Evolutionary conservation across 2,329 filamentous ascomycete genomes (phyloP).

Genomic region (Gnomoniopsis smithogilvyi): DNA sequence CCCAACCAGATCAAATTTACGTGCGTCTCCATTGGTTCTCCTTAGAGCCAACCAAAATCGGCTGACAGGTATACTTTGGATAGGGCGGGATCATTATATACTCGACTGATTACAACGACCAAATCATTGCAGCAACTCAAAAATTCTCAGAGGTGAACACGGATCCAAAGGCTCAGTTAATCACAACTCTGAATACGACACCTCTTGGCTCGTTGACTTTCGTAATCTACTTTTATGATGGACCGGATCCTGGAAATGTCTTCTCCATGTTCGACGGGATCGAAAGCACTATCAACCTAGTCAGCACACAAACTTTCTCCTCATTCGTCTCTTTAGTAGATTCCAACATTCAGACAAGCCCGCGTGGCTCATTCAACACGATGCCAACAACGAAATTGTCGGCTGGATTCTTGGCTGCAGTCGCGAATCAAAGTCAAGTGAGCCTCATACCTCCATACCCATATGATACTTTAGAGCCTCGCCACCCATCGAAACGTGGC

Average conservation of each 20-base stretch:
- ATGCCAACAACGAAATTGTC: slow-evolving; percentile 26
- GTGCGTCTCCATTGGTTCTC: slow-evolving; percentile 1
- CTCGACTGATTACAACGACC: slow-evolving; percentile 12
- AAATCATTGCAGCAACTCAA: slow-evolving; percentile 25
- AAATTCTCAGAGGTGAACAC: slow-evolving; percentile 23
- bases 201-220: slow-evolving; percentile 12
- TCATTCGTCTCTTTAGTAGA: slow-evolving; percentile 21
- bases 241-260: slow-evolving; percentile 21
- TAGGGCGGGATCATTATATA: slow-evolving; percentile 14
- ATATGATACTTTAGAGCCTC: not conserved
- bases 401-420: slow-evolving; percentile 21
- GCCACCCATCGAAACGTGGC: not conserved
- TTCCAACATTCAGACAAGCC: slow-evolving; percentile 17
- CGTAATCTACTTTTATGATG: slow-evolving; percentile 28
- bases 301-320: slow-evolving; percentile 14
- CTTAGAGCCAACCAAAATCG: not conserved
- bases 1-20: slow-evolving; percentile 20
- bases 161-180: slow-evolving; percentile 27
- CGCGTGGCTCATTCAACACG: slow-evolving; percentile 26
- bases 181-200: slow-evolving; percentile 24
- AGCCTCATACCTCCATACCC: slow-evolving; percentile 9
- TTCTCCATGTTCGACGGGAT: slow-evolving; percentile 25
- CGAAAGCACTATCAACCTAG: slow-evolving; percentile 3
- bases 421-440: slow-evolving; percentile 22
- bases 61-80: not conserved